Conservation (phyloP, 1,284 basidiomycete species). For the Mycosarcoma mackinlayi region DNA sequence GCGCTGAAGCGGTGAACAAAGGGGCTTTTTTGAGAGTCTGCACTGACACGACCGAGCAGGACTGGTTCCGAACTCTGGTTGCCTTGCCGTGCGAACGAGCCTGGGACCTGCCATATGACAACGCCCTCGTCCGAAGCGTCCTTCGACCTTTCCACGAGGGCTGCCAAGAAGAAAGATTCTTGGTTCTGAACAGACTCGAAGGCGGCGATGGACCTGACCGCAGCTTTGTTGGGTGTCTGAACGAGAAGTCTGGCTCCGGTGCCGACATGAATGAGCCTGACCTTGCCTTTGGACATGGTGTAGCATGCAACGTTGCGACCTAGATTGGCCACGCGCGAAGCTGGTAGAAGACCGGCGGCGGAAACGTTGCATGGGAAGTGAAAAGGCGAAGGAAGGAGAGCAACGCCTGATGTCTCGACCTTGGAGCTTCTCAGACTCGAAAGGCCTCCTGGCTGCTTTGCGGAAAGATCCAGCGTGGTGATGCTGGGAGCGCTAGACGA, state of each 20-base stretch:
- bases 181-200: conserved; percentile 9
- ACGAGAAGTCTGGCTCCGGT: conserved; percentile 31
- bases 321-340: conserved; percentile 27
- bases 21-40: conserved; percentile 16
- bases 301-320: conserved; percentile 30
- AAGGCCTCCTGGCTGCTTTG: conserved; percentile 37
- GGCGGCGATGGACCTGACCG: conserved; percentile 24
- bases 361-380: conserved; percentile 23
- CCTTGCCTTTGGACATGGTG: conserved; percentile 43
- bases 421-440: conserved; percentile 34
- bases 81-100: conserved; percentile 25
- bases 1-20: conserved; percentile 28
- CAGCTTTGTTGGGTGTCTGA: conserved; percentile 17
- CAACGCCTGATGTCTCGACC: conserved; percentile 36
- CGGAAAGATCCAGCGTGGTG: conserved; percentile 33
- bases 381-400: conserved; percentile 38
- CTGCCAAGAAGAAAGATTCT: conserved; percentile 19
- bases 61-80: conserved; percentile 2
- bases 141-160: conserved; percentile 22
- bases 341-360: conserved; percentile 14
- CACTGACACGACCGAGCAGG: conserved; percentile 18
- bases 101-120: conserved; percentile 23
- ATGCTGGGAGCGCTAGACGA: conserved; percentile 29
- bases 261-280: conserved; percentile 36
- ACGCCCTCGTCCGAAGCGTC: conserved; percentile 16